These are phyloP conservation scores for Penicilliopsis zonata DNA, from an alignment of 495 filamentous ascomycete species.

Conservation along the genomic window DNA sequence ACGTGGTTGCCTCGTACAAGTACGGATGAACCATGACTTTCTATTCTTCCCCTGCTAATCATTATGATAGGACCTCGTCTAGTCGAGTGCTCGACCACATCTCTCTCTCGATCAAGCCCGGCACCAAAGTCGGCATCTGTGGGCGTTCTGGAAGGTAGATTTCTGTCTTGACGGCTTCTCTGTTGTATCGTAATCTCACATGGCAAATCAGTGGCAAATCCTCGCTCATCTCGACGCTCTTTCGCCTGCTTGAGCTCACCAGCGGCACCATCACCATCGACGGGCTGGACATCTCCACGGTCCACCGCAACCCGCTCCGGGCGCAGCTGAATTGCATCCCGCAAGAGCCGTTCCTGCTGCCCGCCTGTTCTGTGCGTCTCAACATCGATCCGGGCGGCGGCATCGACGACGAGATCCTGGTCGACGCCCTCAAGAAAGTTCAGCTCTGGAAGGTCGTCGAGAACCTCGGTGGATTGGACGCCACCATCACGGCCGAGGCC, in stretches of 20 bases:
- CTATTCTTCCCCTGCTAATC: background rate
- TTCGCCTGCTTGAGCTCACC: constrained; percentile 39
- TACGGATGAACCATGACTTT: constrained; percentile 8
- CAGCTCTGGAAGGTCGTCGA: constrained; percentile 33
- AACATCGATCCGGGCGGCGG: constrained; percentile 35
- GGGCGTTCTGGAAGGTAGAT: constrained; percentile 34
- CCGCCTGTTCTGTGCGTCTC: constrained; percentile 28
- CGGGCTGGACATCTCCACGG: constrained; percentile 30
- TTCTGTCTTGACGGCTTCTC: too few relatives aligned
- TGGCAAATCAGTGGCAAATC: constrained; percentile 29
- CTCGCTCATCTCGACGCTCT: constrained; percentile 38
- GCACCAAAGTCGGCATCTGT: constrained; percentile 47
- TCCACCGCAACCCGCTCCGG: constrained; percentile 35
- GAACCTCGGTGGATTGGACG: constrained; percentile 39
- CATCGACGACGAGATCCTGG: constrained; percentile 23
- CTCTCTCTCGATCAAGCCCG: constrained; percentile 35
- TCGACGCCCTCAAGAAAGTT: constrained; percentile 35
- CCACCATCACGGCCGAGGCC: constrained; percentile 34
- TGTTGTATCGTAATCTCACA: too few relatives aligned
- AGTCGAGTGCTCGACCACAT: constrained; percentile 35
- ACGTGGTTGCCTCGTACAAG: constrained; percentile 29
- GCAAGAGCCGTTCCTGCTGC: constrained; percentile 46
- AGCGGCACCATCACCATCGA: constrained; percentile 35
- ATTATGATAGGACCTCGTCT: background rate
- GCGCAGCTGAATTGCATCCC: constrained; percentile 39